Conservation (phyloP, 2,329 filamentous ascomycete genomes). For the Aquanectria penicillioides region DNA sequence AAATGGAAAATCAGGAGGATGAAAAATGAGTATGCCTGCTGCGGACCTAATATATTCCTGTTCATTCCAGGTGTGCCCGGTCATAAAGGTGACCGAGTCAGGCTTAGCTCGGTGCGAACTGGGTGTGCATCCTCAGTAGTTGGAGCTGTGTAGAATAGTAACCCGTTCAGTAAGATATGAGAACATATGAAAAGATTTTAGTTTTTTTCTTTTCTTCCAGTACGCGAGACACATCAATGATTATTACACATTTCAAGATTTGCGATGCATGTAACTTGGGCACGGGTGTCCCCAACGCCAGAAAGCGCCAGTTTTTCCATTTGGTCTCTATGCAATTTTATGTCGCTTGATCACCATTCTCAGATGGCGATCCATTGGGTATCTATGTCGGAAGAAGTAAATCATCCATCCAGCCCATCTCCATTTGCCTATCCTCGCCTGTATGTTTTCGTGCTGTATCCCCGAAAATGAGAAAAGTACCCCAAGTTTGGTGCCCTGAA, state of each 20-base stretch:
- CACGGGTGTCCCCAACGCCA: not conserved
- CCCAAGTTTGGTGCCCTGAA: too few relatives aligned
- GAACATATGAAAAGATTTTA: not conserved
- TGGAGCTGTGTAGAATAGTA: conserved; percentile 19
- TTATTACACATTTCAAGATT: conserved; percentile 2
- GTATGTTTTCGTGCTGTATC: not conserved
- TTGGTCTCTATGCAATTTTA: conserved; percentile 7
- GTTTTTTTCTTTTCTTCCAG: not conserved
- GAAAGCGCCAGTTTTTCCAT: not conserved
- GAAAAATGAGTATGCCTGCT: conserved; percentile 24
- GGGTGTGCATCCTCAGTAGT: conserved; percentile 8
- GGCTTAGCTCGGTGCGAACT: not conserved
- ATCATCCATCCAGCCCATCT: not conserved
- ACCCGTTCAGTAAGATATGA: conserved; percentile 13
- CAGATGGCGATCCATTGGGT: not conserved
- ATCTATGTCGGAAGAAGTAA: conserved; percentile 1
- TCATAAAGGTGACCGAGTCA: not conserved
- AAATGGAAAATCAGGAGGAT: conserved; percentile 20
- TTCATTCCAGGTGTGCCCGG: conserved; percentile 3
- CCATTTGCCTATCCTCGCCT: not conserved
- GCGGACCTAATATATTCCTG: conserved; percentile 14
- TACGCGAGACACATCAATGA: conserved; percentile 9
- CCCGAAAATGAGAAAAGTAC: too few relatives aligned
- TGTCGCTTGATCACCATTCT: not conserved
- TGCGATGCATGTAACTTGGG: not conserved